These are phyloP conservation scores for Phymatotrichopsis omnivora DNA, from an alignment of 2,329 filamentous ascomycete species.

Conservation along the genomic window DNA sequence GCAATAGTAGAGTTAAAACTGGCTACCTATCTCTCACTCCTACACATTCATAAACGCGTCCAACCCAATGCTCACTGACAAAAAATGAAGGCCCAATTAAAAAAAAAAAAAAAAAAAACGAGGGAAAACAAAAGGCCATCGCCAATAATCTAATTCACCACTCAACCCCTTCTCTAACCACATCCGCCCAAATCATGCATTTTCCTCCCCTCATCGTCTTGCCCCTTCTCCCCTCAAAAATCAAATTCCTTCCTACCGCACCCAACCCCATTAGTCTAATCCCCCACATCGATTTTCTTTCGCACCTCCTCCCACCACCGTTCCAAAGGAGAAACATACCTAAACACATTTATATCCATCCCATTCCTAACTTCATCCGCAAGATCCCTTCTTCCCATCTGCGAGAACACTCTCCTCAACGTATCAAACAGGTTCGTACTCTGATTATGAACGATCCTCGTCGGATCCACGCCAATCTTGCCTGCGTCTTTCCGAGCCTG, in stretches of 20 bases:
- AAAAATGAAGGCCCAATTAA: no score
- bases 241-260: conserved; percentile 27
- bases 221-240: conserved; percentile 26
- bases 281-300: no score
- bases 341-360: conserved; percentile 83
- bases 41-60: no score
- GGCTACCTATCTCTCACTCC: no score
- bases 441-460: conserved; percentile 85
- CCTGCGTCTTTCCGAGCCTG: conserved; percentile 46
- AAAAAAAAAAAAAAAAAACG: no score
- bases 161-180: no score
- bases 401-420: conserved; percentile 81
- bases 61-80: no score
- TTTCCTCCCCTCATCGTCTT: no score
- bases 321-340: conserved; percentile 35
- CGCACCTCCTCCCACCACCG: background rate
- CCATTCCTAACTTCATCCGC: conserved; percentile 78
- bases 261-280: conserved; percentile 16
- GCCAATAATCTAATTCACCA: no score
- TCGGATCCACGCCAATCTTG: conserved; percentile 39
- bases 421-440: conserved; percentile 97
- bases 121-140: no score
- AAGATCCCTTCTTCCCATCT: conserved; percentile 84
- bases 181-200: no score
- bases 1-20: no score